A percentile compares a stretch with the other conserved stretches of the same genome.
phyloP scores from a whole-genome alignment of 768 basidiomycete species.

The Collybia sordida region DNA sequence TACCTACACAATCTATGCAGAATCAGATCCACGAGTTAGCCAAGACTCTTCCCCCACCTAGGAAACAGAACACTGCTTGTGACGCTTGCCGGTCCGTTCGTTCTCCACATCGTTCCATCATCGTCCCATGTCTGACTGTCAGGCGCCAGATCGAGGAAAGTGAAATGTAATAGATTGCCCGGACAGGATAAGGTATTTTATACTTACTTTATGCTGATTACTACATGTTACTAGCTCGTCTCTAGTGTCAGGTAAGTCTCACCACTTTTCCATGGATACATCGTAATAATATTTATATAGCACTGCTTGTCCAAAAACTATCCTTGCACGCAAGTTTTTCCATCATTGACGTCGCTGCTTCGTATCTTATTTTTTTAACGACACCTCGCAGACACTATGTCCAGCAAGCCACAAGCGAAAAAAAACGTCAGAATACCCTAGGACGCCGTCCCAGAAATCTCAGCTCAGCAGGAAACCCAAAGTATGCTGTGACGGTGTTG shows the following conservation, averaged over 20 bases:
- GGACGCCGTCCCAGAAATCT: conserved; percentile 67
- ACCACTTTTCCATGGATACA: conserved; percentile 17
- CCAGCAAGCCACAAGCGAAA: conserved; percentile 83
- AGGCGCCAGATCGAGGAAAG: conserved; percentile 69
- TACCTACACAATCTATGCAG: conserved; percentile 69
- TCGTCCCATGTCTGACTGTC: conserved; percentile 13
- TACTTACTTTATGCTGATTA: background rate
- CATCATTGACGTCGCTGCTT: conserved; percentile 17
- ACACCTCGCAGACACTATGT: conserved; percentile 61
- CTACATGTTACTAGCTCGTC: background rate
- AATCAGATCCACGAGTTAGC: conserved; percentile 82
- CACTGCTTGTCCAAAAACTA: conserved; percentile 88
- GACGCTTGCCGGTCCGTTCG: conserved; percentile 78
- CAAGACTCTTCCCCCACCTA: conserved; percentile 77
- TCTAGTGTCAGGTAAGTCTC: conserved; percentile 61
- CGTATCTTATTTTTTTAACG: conserved; percentile 2
- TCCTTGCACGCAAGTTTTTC: conserved; percentile 76
- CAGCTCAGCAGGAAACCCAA: conserved; percentile 42
- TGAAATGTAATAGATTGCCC: conserved; percentile 82
- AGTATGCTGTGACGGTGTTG: conserved; percentile 36
- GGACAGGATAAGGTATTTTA: conserved; percentile 77
- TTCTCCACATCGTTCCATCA: conserved; percentile 1
- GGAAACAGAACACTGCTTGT: conserved; percentile 92
- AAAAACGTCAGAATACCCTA: conserved; percentile 62
- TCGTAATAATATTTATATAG: conserved; percentile 32